Evolutionary conservation across 345 rosid species (phyloP).

Genomic region (Lepidium didymum): DNA sequence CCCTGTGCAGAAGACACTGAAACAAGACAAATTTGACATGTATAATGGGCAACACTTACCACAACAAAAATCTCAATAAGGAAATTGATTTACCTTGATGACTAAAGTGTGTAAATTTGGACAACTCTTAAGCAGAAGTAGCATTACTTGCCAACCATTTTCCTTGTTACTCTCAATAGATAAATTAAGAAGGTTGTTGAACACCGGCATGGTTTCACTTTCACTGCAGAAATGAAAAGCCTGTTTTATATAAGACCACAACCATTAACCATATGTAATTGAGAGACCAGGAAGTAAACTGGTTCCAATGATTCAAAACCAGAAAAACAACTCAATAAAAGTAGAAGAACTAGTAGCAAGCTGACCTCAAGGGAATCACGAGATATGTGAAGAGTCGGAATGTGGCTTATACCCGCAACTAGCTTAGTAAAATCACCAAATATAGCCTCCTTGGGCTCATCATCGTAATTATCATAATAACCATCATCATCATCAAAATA

Average conservation of each 20-base stretch:
- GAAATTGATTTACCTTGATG: not conserved
- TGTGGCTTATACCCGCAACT: not conserved
- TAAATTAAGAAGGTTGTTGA: not conserved
- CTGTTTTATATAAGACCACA: not conserved
- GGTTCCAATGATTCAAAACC: not conserved
- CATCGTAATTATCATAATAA: too few species aligned
- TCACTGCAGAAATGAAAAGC: not conserved
- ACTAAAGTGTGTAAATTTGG: not conserved
- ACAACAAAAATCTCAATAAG: not conserved
- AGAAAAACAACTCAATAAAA: not conserved
- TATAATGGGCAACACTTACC: not conserved
- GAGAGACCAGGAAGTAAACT: not conserved
- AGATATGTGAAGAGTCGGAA: not conserved
- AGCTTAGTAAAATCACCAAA: not conserved
- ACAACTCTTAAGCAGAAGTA: not conserved
- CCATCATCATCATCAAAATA: too few species aligned
- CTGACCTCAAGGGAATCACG: not conserved
- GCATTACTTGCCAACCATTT: not conserved
- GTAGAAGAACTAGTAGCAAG: not conserved
- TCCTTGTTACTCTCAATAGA: not conserved
- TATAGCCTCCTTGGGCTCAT: not conserved
- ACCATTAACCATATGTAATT: not conserved
- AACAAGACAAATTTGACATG: not conserved
- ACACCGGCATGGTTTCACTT: not conserved
- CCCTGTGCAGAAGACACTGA: not conserved